Base-by-base conservation (phyloP, 345 rosid genomes). In the Firmiana major region DNA sequence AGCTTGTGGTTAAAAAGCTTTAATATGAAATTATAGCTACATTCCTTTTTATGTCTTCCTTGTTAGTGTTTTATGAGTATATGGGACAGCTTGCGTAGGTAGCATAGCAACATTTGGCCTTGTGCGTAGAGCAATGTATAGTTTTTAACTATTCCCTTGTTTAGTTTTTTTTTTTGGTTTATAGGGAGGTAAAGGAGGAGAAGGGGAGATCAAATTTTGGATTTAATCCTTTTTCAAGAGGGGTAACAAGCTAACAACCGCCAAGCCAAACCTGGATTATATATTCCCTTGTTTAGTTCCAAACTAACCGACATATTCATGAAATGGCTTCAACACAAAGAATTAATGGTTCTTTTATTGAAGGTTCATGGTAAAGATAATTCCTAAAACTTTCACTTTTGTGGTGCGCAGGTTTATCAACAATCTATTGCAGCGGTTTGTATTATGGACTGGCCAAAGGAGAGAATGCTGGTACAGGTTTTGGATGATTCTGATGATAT, bases 381-480 rank as follows among this genome's bases (percentile, higher is more conserved):
- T 28, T 36, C 28, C 7, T 36, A 15, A n/a, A 7, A 17, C 17
- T 48, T 59, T 69, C 5, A 19, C 49, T 45, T 49, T 15, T 49
- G 5, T 72, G 70, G 54, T 48, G 13, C 48, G 6, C 87, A 93
- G 98, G 98, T 93, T 74, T 93, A 91, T 58, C 91, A 88, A 38
- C 97, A 91, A 85, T 93, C 98, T 71, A 88, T 93, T 60, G 93
- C 88, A 28, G 91, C 98, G 19, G 90, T 89, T 73, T 93, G 98
- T 80, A 72, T 91, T 8, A 85, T 85, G 66, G 98, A 93, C 80
- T 93, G 98, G 98, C 98, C 97, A 22, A 91, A 71, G 89, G 97
- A 91, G 63, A 91, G 91, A 79, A 89, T 93, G 97, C 90, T 93
- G 38, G 86, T 93, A 7, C 98, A 93, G 82, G 83, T 93, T 77